These are phyloP conservation scores for Solanum pinnatisectum DNA, from an alignment of 257 asterid genomes.

Conservation along the genomic window DNA sequence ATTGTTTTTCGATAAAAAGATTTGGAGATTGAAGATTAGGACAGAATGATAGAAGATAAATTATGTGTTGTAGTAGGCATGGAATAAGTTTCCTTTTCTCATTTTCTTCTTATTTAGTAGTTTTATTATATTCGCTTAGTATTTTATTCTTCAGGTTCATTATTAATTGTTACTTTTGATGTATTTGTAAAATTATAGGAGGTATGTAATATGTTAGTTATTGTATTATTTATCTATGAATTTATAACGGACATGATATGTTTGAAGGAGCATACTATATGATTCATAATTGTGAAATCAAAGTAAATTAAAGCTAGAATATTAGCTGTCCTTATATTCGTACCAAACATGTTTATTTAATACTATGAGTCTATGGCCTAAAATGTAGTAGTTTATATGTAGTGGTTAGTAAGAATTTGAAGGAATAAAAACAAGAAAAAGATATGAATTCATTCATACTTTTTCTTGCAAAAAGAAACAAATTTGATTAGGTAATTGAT, in stretches of 20 bases:
- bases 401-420: neutral
- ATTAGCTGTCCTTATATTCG: neutral
- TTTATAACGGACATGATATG: neutral
- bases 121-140: neutral
- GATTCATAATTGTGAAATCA: neutral
- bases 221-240: neutral
- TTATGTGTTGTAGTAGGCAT: neutral
- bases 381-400: neutral
- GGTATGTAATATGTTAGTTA: neutral
- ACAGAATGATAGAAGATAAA: neutral
- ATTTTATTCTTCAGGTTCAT: neutral
- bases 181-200: neutral
- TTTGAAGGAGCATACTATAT: neutral
- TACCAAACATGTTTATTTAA: neutral
- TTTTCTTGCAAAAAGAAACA: neutral
- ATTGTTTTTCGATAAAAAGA: fast-evolving
- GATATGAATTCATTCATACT: neutral
- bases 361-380: neutral
- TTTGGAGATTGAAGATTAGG: fast-evolving
- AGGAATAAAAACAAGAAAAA: neutral
- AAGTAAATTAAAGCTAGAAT: neutral
- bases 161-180: neutral
- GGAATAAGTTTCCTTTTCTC: neutral
- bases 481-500: neutral
- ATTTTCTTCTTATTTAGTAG: neutral